A percentile compares a stretch with the other conserved stretches of the same genome.
phyloP scores from a whole-genome alignment of 2,329 filamentous ascomycete species.

The Trichoderma koningiopsis region DNA sequence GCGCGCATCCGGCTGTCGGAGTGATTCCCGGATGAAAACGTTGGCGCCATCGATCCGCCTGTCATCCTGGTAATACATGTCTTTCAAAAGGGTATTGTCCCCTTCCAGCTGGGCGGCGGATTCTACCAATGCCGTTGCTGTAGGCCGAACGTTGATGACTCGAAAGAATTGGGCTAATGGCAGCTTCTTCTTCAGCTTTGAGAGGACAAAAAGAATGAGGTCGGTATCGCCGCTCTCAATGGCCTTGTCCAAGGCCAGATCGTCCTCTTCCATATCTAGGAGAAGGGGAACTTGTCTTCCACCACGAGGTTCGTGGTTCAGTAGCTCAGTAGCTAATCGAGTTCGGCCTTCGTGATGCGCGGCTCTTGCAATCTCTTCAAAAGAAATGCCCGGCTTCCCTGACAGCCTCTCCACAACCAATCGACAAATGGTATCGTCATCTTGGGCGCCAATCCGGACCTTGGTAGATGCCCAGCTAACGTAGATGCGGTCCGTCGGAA shows the following conservation, averaged over 20 bases:
- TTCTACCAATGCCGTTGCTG: constrained; percentile 88
- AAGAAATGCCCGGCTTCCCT: constrained; percentile 90
- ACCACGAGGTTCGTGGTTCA: constrained; percentile 91
- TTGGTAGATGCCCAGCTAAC: constrained; percentile 97
- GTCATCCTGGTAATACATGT: constrained; percentile 97
- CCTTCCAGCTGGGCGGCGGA: constrained; percentile 68
- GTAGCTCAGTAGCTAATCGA: constrained; percentile 83
- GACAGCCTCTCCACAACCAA: constrained; percentile 84
- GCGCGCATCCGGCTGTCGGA: constrained; percentile 69
- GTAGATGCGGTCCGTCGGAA: constrained; percentile 88
- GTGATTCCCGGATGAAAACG: constrained; percentile 81
- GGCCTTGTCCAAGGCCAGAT: constrained; percentile 92
- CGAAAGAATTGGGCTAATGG: constrained; percentile 91
- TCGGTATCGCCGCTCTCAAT: constrained; percentile 95
- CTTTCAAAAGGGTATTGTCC: constrained; percentile 84
- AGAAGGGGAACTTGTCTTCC: constrained; percentile 95
- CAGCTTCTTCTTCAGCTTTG: constrained; percentile 86
- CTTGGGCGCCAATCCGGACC: constrained; percentile 78
- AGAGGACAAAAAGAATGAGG: constrained; percentile 83
- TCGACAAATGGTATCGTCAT: constrained; percentile 85
- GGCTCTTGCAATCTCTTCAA: constrained; percentile 88
- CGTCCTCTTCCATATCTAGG: constrained; percentile 93
- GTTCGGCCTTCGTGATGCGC: constrained; percentile 92
- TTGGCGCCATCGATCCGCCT: constrained; percentile 84
- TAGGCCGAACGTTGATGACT: constrained; percentile 80